Percentiles rank a stretch among this genome's conserved stretches.
Evolutionary conservation across 305 asterid genomes (phyloP).

Genomic region (Nicotiana rustica): DNA sequence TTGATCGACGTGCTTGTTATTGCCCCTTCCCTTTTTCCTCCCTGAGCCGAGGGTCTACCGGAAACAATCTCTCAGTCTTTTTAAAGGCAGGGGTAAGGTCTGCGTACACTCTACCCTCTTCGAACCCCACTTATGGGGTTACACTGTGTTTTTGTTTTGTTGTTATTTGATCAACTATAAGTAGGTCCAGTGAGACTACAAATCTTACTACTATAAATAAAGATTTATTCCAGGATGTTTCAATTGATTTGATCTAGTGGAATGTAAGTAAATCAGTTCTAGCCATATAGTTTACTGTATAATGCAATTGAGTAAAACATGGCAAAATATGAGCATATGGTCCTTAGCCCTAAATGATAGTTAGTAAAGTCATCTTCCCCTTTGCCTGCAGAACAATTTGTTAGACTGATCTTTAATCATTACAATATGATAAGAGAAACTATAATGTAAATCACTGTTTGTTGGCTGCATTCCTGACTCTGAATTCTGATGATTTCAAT

Average conservation of each 20-base stretch:
- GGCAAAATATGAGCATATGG: neutral
- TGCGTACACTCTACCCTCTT: no score
- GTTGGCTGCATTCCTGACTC: conserved; percentile 25
- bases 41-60: no score
- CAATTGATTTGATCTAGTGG: neutral
- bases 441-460: neutral
- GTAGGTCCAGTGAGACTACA: no score
- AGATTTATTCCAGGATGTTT: conserved; percentile 19
- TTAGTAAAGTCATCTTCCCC: neutral
- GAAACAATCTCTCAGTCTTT: no score
- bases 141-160: no score
- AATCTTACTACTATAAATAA: neutral
- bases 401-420: neutral
- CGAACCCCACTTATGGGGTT: no score
- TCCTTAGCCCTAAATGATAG: neutral
- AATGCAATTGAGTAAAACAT: neutral
- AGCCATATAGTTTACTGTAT: neutral
- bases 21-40: no score
- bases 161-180: neutral
- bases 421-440: neutral
- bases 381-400: neutral
- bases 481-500: neutral
- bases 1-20: neutral
- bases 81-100: no score
- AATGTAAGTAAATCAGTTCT: neutral